phyloP scores from a whole-genome alignment of 2,329 filamentous ascomycete genomes.

The Penicillium decumbens region DNA sequence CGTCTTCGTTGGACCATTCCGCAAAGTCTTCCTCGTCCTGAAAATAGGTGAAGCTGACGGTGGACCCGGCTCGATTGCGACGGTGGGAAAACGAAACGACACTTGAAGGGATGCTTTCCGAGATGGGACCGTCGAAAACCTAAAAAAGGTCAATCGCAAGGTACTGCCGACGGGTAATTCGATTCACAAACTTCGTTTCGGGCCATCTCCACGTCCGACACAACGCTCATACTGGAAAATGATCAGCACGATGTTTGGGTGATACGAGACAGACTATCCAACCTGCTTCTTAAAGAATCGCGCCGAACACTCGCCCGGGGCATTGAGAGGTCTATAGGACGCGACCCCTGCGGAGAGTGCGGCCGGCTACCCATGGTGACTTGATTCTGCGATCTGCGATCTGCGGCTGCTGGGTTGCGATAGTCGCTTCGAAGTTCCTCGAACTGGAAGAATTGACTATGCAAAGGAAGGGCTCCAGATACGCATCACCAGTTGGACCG shows the following conservation, averaged over 20 bases:
- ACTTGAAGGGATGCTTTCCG: slow-evolving; percentile 92
- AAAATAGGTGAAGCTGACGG: slow-evolving; percentile 84
- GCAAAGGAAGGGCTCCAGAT: not conserved
- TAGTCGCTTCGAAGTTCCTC: not conserved
- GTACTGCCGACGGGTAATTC: not conserved
- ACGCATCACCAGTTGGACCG: not conserved
- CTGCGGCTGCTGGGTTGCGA: not conserved
- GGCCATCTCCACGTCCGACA: slow-evolving; percentile 98
- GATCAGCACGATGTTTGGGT: slow-evolving; percentile 15
- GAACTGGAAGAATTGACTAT: not conserved
- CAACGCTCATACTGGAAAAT: slow-evolving; percentile 60
- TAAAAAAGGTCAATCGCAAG: slow-evolving; percentile 23
- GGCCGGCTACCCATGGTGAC: slow-evolving; percentile 29
- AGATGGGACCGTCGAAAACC: slow-evolving; percentile 86
- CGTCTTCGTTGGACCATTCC: slow-evolving; percentile 49
- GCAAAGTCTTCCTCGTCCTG: slow-evolving; percentile 62
- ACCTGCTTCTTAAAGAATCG: slow-evolving; percentile 42
- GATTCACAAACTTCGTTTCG: slow-evolving; percentile 70
- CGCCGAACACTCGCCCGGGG: slow-evolving; percentile 27
- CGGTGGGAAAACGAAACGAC: slow-evolving; percentile 87
- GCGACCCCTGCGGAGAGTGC: slow-evolving; percentile 23
- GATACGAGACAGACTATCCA: not conserved
- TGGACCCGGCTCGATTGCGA: slow-evolving; percentile 74
- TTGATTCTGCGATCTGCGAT: not conserved
- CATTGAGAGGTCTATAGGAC: slow-evolving; percentile 21